Evolutionary conservation across 371 early-diverging fungal genomes (phyloP), one percentile per base, ranked within the genome.

Genomic region (Mucor mucedo): DNA sequence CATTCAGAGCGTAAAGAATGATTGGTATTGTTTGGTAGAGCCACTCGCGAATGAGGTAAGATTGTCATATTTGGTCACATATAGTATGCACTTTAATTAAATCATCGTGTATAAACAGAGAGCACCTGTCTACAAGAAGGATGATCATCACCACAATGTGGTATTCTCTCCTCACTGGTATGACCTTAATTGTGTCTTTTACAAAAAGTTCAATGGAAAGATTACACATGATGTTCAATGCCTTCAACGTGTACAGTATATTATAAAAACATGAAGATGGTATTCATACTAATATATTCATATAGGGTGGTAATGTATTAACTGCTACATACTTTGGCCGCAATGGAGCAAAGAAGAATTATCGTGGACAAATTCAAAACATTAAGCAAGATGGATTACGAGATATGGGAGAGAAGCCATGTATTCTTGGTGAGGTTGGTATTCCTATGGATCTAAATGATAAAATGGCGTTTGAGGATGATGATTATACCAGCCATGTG

Each of bases 381-480:
- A 84, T 95, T 49, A 83, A 86, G 38, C 67, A 74, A 28, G 77
- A 69, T 27, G 93, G 94, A 2, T 55, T 85, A 0, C 57, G 71
- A 49, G 80, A 79, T 28, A 87, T 92, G 58, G 93, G 93, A 9
- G 60, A 79, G 6, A 86, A 83, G 44, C 93, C 93, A 2, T 80
- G 80, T 50, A 52, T 88, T 16, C 66, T 94, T 35, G 95, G 95
- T 40, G 95, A 94, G 69, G 89, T 88, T 16, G 95, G 95, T 21
- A 90, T 93, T 55, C 93, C 95, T 5, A 91, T 92, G 93, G 95
- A 94, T 64, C 77, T 94, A 58, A 91, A 93, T 63, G 79, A 90
- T 49, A 76, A 84, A 11, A 41, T 58, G 35, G 93, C 93, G 0
- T 93, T 87, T 67, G 60, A 71, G 39, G 87, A 81, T 30, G 89